Evolutionary conservation across 192 early-diverging fungal genomes (phyloP).

Genomic region (Piromyces sp.): DNA sequence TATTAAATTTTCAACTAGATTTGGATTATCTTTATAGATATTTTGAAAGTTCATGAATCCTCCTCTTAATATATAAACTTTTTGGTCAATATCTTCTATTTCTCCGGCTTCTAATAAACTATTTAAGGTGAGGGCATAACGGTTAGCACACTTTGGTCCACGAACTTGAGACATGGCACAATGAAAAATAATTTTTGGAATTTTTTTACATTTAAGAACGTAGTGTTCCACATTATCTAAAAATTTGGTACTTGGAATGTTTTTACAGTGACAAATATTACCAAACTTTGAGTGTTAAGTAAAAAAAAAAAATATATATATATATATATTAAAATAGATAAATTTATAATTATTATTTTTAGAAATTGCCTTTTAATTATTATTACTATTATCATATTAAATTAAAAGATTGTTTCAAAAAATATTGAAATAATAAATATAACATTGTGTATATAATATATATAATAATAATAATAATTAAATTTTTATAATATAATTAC

Average conservation of each 20-base stretch:
- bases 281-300: slow-evolving; percentile 33
- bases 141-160: slow-evolving; percentile 53
- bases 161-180: slow-evolving; percentile 73
- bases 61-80: slow-evolving; percentile 38
- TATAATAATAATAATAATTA: too few relatives aligned
- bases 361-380: too few relatives aligned
- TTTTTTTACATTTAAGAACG: slow-evolving; percentile 5
- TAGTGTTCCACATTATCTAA: slow-evolving; percentile 13
- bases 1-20: slow-evolving; percentile 40
- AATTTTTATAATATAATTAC: too few relatives aligned
- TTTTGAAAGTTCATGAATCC: slow-evolving; percentile 51
- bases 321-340: not conserved
- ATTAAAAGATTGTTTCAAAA: too few relatives aligned
- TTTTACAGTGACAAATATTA: slow-evolving; percentile 58
- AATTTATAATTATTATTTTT: too few relatives aligned
- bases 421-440: too few relatives aligned
- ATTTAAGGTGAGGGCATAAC: slow-evolving; percentile 20
- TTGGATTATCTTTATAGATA: slow-evolving; percentile 28
- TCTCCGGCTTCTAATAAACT: not conserved
- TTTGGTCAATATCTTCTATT: slow-evolving; percentile 10
- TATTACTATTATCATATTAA: too few relatives aligned
- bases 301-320: not conserved
- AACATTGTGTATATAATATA: too few relatives aligned
- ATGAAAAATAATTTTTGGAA: slow-evolving; percentile 63
- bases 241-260: slow-evolving; percentile 53